A percentile compares a stretch with the other conserved stretches of the same genome.
Evolutionary conservation across 768 basidiomycete genomes (phyloP).

Genomic region (Kwoniella heveanensis): DNA sequence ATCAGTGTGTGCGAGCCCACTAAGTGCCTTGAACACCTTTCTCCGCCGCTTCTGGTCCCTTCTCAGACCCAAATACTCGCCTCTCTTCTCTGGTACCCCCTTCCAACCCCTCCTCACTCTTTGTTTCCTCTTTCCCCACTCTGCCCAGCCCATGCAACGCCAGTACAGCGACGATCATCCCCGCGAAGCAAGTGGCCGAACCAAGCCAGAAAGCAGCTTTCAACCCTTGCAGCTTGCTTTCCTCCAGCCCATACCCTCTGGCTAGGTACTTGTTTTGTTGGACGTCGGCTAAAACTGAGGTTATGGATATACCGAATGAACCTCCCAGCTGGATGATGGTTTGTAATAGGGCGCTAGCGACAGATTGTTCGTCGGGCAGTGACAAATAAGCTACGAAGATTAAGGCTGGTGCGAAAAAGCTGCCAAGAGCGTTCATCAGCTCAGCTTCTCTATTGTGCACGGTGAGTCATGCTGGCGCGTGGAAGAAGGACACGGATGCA

Average conservation of each 20-base stretch:
- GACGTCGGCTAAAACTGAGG: conserved; percentile 35
- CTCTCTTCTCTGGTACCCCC: no score
- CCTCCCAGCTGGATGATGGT: conserved; percentile 46
- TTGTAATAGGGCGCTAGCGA: conserved; percentile 47
- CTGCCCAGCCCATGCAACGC: conserved; percentile 41
- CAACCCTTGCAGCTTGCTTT: conserved; percentile 32
- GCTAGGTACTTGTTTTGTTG: conserved; percentile 21
- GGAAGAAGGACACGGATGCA: no score
- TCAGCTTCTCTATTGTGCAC: no score
- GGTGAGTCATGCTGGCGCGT: no score
- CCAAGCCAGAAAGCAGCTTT: conserved; percentile 50
- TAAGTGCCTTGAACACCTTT: no score
- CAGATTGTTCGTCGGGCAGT: conserved; percentile 42
- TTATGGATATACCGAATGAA: conserved; percentile 46
- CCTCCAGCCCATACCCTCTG: conserved; percentile 11
- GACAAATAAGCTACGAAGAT: conserved; percentile 45
- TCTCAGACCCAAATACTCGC: not conserved
- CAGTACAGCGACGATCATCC: conserved; percentile 28
- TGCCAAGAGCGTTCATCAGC: no score
- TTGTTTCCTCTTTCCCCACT: conserved; percentile 22
- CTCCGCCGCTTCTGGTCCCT: not conserved
- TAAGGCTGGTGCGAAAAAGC: conserved; percentile 43
- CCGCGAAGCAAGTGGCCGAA: conserved; percentile 37
- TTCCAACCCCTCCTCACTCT: not conserved
- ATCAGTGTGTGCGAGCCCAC: no score